A percentile compares a stretch with the other conserved stretches of the same genome.
Conservation (phyloP, 495 filamentous ascomycete species). For the Diplogelasinospora grovesii region DNA sequence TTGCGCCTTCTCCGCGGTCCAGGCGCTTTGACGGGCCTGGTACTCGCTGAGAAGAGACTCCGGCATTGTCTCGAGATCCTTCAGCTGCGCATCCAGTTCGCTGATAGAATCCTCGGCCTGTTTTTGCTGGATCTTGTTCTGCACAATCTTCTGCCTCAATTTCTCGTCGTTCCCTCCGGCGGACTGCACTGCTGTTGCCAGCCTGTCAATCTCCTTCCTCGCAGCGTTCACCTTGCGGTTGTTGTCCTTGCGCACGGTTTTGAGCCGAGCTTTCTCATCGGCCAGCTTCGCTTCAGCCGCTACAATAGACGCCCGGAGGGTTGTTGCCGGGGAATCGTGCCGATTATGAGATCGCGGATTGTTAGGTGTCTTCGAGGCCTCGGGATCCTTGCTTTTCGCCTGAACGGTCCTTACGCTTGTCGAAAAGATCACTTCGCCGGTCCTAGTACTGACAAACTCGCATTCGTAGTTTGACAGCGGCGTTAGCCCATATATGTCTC, state of each 20-base stretch:
- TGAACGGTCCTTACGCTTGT: constrained; percentile 74
- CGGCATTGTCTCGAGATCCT: constrained; percentile 59
- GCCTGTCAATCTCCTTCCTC: constrained; percentile 75
- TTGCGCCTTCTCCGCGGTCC: constrained; percentile 55
- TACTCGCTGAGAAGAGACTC: constrained; percentile 58
- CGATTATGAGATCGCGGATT: constrained; percentile 54
- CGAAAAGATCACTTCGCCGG: constrained; percentile 65
- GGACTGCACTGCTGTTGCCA: constrained; percentile 57
- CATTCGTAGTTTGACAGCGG: constrained; percentile 79
- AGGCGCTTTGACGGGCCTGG: constrained; percentile 52
- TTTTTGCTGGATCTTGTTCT: constrained; percentile 73
- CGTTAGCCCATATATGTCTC: constrained; percentile 83
- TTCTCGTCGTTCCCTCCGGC: constrained; percentile 77
- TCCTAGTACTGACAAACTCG: constrained; percentile 73
- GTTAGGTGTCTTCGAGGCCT: constrained; percentile 37
- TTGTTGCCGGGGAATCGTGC: constrained; percentile 82
- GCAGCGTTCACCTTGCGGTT: constrained; percentile 61
- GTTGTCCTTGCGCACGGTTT: constrained; percentile 72
- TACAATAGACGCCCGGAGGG: constrained; percentile 78
- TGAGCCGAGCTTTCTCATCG: constrained; percentile 69
- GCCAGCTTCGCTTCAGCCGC: constrained; percentile 70
- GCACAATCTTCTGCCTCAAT: constrained; percentile 68
- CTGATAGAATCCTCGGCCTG: constrained; percentile 66
- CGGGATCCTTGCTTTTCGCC: constrained; percentile 58
- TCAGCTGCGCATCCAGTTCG: constrained; percentile 56